Evolutionary conservation across 768 basidiomycete species (phyloP), one percentile per base, ranked within the genome.

Genomic region (Pleurotus giganteus): DNA sequence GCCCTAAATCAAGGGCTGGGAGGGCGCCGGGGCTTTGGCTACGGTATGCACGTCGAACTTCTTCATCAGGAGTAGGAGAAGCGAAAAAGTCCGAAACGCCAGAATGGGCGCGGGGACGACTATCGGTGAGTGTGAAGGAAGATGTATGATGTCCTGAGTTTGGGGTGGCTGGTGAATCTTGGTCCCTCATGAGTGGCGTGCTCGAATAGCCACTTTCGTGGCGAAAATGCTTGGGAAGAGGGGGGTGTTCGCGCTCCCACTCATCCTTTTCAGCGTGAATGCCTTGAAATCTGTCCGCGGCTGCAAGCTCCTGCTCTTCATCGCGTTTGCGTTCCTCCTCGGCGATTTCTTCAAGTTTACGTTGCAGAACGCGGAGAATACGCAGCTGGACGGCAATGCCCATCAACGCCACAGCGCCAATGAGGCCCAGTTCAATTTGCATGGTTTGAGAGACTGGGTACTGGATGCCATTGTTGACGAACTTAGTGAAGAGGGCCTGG

Each of bases 371-470:
- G 55, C 82, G 82, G 58, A 94, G 82, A 58, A 97, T 85, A 51
- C 90, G 88, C 63, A 94, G 80, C 71, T 98, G 96, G 43, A 97
- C 88, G 2, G 94, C 91, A 26, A 86, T 83, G 39, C 93, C 92
- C 84, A 91, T 90, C 53, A 96, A 73, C 23, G 90, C 77, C 36
- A 95, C 76, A 2, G 93, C 92, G 41, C 78, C 91, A 56, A 93
- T 83, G 61, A 97, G 81, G 26, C 94, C 95, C 27, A 98, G 79
- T 65, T 97, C 95, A 56, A 98, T 94, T 66, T 91, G 80, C 92
- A 95, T 96, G 6, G 86, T 86, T 65, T 94, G 93, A 4, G 89
- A 81, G 50, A 95, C 84, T 27, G 94, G 92, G 65, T 90, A 95
- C 47, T 80, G 71, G 55, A 90, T 89, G 57, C 80, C 75, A 62